phyloP scores from a whole-genome alignment of 2,329 filamentous ascomycete genomes.

The Pseudocercospora eumusae region DNA sequence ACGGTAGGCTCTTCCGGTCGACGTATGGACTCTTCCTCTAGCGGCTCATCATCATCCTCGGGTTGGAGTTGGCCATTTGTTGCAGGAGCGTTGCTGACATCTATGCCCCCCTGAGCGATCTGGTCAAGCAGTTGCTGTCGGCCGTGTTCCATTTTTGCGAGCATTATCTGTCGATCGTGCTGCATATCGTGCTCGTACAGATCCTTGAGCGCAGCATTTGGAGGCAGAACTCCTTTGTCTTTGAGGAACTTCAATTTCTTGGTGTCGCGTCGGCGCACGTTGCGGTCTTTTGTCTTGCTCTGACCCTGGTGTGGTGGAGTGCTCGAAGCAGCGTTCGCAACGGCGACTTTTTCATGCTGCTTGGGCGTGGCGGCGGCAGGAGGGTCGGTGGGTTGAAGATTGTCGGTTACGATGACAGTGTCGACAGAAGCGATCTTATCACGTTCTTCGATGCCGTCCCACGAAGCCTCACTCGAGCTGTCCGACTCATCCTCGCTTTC shows the following conservation, averaged over 20 bases:
- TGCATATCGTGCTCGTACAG: conserved; percentile 36
- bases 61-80: neutral
- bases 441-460: conserved; percentile 27
- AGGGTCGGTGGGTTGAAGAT: neutral
- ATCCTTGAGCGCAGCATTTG: conserved; percentile 54
- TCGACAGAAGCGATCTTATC: neutral
- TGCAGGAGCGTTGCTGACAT: conserved; percentile 5
- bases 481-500: conserved; percentile 24
- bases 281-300: conserved; percentile 36
- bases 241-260: conserved; percentile 57
- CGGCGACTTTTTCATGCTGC: neutral
- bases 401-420: neutral
- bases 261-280: conserved; percentile 54
- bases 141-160: conserved; percentile 15
- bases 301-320: conserved; percentile 8
- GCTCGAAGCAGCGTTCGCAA: neutral
- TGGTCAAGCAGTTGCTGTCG: conserved; percentile 23
- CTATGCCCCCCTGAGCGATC: conserved; percentile 23
- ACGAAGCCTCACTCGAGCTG: conserved; percentile 20
- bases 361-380: neutral
- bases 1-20: neutral
- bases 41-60: conserved; percentile 17
- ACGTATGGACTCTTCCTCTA: conserved; percentile 12
- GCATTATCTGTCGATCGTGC: conserved; percentile 20
- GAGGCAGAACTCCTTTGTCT: conserved; percentile 53